Conservation (phyloP, 2,329 filamentous ascomycete species). For the Stachybotrys elegans region DNA sequence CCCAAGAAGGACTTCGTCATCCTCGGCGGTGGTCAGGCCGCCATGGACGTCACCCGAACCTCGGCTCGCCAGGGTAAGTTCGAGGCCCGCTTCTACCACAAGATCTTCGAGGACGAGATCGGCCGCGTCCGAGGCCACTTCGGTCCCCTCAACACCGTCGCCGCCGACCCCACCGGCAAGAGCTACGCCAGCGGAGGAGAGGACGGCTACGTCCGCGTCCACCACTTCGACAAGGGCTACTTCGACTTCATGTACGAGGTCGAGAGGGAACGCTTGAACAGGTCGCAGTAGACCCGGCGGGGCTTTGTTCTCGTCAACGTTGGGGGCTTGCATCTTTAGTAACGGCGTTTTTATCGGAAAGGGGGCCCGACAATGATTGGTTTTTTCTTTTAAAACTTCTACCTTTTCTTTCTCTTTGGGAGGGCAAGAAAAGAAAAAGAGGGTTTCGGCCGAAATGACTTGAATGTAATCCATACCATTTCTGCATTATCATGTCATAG, state of each 20-base stretch:
- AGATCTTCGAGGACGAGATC: constrained; percentile 98
- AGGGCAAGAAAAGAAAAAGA: too few species aligned
- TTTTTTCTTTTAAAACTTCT: too few species aligned
- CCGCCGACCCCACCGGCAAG: constrained; percentile 84
- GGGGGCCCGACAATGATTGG: constrained; percentile 2
- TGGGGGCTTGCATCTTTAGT: constrained; percentile 35
- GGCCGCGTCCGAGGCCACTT: constrained; percentile 96
- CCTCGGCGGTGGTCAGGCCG: constrained; percentile 94
- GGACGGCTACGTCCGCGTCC: constrained; percentile 96
- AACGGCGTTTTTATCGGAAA: constrained; percentile 32
- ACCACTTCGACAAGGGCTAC: constrained; percentile 98
- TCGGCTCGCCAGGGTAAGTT: constrained; percentile 95
- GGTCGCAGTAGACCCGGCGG: constrained; percentile 25
- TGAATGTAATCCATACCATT: constrained; percentile 25
- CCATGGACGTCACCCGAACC: constrained; percentile 97
- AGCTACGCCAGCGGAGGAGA: constrained; percentile 94
- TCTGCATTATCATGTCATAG: constrained; percentile 20
- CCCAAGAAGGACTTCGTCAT: constrained; percentile 97
- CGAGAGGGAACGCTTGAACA: constrained; percentile 70
- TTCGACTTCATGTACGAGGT: constrained; percentile 99
- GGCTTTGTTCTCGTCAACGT: too few species aligned
- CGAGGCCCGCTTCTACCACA: constrained; percentile 99
- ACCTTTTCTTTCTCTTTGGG: too few species aligned
- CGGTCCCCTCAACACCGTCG: constrained; percentile 93
- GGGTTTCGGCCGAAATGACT: constrained; percentile 16